Evolutionary conservation across 164 flowering plant species (phyloP), one percentile per base, ranked within the genome.

Genomic region (Vitis rotundifolia): DNA sequence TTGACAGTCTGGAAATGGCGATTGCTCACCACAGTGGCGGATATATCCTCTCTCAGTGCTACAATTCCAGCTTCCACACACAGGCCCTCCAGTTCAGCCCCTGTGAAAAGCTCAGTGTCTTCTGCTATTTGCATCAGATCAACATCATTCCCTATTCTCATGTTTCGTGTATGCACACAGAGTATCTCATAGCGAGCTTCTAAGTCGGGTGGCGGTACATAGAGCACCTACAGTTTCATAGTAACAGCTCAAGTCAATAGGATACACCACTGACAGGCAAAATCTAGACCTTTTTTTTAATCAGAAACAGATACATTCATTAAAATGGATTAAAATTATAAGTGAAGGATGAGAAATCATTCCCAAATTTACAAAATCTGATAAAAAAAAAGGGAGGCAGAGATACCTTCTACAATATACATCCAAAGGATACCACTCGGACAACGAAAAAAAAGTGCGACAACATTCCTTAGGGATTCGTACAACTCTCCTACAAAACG

Each of bases 151-250:
- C 72, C 86, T 12, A 91, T 16, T 61, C 74, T 84, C 93, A 93
- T 93, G 5, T 80, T 78, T 15, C 91, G 88, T 58, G 99, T 91
- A 71, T 93, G 98, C 7, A 95, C 97, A 57, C 72, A 69, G 11
- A 95, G 89, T 67, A 95, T 89, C 77, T 95, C 98, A 72, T 75
- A 68, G 19, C 97, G 89, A 57, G 86, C 89, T 72, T 93, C 98
- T 57, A 85, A 59, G 80, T 93, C 98, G 6, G 98, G 98, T 14
- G 97, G 98, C 7, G 97, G 95, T 2, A 95, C 99, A 71, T 91
- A 91, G 47, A 95, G 93, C 52, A 91, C 93, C 99, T 93, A 56
- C 70, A 77, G 53, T 28, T 60, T 63, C 22, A 71, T 9, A 31
- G 4, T 51, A 65, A 50, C 28, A 37, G 1, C 26, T 47, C 13